phyloP scores from a whole-genome alignment of 371 early-diverging fungal species.

The Actinomortierella ambigua region DNA sequence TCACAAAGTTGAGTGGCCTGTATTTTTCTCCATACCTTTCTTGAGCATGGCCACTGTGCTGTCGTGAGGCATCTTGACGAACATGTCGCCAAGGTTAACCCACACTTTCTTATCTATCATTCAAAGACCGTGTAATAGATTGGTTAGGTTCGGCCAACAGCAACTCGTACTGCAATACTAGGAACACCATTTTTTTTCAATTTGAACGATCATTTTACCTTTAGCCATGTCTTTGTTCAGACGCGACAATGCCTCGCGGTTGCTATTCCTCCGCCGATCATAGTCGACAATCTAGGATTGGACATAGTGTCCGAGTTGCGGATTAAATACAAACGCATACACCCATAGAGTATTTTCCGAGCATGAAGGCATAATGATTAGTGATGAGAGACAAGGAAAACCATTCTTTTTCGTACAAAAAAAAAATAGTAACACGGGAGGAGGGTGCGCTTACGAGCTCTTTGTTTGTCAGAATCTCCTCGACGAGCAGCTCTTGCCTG shows the following conservation, averaged over 20 bases:
- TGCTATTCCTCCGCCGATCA: conserved; percentile 62
- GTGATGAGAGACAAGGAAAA: too few relatives aligned
- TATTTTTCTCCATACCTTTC: conserved; percentile 18
- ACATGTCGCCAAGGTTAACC: conserved; percentile 70
- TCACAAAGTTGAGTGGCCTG: neutral
- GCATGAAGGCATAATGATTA: too few relatives aligned
- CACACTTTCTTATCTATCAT: conserved; percentile 63
- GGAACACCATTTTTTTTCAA: too few relatives aligned
- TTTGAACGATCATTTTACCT: too few relatives aligned
- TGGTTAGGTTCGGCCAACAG: too few relatives aligned
- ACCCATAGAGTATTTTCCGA: too few relatives aligned
- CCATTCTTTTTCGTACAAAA: too few relatives aligned
- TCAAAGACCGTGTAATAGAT: neutral
- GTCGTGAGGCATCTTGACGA: conserved; percentile 54
- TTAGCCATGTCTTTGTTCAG: conserved; percentile 48
- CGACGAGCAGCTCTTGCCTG: conserved; percentile 60
- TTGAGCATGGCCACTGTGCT: conserved; percentile 40
- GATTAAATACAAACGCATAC: too few relatives aligned
- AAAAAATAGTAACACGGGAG: neutral
- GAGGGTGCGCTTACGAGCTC: conserved; percentile 52
- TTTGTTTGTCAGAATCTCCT: conserved; percentile 63
- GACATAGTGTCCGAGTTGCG: too few relatives aligned
- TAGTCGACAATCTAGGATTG: conserved; percentile 60
- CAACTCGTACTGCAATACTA: too few relatives aligned
- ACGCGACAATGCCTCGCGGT: conserved; percentile 62